phyloP scores from a whole-genome alignment of 768 basidiomycete genomes.

The Porpolomopsis calyptriformis region DNA sequence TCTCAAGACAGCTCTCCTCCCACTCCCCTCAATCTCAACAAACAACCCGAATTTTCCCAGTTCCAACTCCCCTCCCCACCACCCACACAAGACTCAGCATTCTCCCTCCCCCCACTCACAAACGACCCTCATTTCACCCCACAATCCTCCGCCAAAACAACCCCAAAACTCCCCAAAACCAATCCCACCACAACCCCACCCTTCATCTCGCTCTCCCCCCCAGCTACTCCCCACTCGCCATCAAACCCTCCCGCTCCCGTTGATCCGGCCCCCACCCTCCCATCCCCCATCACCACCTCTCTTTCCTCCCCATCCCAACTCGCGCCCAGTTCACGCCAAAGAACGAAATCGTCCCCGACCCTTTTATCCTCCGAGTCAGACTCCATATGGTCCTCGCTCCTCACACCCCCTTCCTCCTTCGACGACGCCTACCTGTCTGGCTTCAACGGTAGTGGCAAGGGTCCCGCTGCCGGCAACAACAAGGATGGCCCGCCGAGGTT shows the following conservation, averaged over 20 bases:
- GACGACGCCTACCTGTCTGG: background rate
- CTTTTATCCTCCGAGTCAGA: constrained; percentile 4
- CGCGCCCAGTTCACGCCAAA: background rate
- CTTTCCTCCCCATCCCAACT: constrained; percentile 5
- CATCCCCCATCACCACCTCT: constrained; percentile 11
- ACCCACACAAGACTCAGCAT: too few species aligned
- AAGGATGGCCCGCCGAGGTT: background rate
- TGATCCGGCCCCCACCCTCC: constrained; percentile 4
- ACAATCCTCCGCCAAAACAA: too few species aligned
- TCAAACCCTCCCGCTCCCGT: background rate
- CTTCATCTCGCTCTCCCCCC: constrained; percentile 9
- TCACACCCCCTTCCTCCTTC: constrained; percentile 8
- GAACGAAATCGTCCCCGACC: constrained; percentile 3
- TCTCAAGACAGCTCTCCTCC: too few species aligned
- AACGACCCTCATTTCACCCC: too few species aligned
- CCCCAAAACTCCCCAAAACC: too few species aligned
- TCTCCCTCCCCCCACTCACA: too few species aligned
- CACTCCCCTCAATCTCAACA: too few species aligned
- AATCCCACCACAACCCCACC: constrained; percentile 11
- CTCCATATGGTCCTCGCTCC: constrained; percentile 10
- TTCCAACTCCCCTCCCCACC: too few species aligned
- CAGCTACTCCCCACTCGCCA: constrained; percentile 9
- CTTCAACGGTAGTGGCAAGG: background rate
- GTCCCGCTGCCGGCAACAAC: background rate
- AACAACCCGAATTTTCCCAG: too few species aligned